These are phyloP conservation scores for Leccinellum albellum DNA, from an alignment of 768 basidiomycete species.

Conservation along the genomic window DNA sequence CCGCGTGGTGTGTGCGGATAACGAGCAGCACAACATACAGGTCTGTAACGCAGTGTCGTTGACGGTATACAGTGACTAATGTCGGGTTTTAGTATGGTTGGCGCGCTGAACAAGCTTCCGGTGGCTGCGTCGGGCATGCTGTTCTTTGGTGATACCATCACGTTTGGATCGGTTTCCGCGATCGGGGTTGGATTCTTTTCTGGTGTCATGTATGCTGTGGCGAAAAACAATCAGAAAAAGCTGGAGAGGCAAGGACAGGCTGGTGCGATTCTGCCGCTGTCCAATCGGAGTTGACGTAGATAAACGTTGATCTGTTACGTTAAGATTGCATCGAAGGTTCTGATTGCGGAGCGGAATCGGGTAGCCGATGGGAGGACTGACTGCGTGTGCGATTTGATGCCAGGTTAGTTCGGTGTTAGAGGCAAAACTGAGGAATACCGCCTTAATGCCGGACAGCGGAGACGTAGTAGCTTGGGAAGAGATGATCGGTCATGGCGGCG, in stretches of 20 bases:
- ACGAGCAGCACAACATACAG: constrained; percentile 99
- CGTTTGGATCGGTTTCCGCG: constrained; percentile 83
- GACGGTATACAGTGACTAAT: constrained; percentile 6
- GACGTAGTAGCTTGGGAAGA: not conserved
- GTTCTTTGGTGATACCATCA: constrained; percentile 91
- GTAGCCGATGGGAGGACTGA: not conserved
- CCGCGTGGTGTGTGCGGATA: constrained; percentile 95
- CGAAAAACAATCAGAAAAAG: constrained; percentile 91
- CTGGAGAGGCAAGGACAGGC: constrained; percentile 53
- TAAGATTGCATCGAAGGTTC: not conserved
- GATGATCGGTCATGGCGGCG: not conserved
- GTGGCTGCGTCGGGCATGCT: constrained; percentile 99
- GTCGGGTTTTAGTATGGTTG: constrained; percentile 72
- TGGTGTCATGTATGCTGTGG: constrained; percentile 87
- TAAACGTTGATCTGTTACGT: not conserved
- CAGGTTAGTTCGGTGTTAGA: not conserved
- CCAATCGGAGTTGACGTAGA: constrained; percentile 40
- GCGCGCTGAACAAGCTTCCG: constrained; percentile 94
- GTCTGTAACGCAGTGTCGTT: constrained; percentile 34
- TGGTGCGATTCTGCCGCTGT: constrained; percentile 60
- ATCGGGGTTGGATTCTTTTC: constrained; percentile 88
- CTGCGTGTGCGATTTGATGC: not conserved
- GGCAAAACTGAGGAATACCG: constrained; percentile 14
- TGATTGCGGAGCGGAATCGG: not conserved
- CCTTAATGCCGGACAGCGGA: constrained; percentile 30